A percentile compares a stretch with the other conserved stretches of the same genome.
Conservation (phyloP, 1,139 yeast species). For the Meyerozyma guilliermondii region DNA sequence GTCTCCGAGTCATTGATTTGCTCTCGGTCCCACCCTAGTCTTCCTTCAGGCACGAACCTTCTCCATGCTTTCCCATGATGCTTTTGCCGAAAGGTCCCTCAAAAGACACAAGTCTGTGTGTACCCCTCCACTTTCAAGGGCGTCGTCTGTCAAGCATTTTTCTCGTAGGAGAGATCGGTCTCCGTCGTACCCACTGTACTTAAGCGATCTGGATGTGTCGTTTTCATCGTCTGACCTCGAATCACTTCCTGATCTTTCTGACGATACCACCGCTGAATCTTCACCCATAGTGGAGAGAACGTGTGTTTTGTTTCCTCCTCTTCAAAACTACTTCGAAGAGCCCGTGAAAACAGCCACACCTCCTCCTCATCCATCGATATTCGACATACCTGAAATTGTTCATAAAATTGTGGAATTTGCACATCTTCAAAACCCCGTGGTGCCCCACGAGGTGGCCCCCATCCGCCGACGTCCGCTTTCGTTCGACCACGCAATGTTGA, state of each 20-base stretch:
- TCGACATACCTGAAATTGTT: slow-evolving; percentile 74
- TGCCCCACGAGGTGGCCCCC: slow-evolving; percentile 59
- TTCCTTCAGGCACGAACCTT: background rate
- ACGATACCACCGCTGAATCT: slow-evolving; percentile 25
- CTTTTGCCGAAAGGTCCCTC: background rate
- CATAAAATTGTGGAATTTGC: slow-evolving; percentile 55
- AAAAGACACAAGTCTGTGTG: background rate
- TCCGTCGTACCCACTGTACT: background rate
- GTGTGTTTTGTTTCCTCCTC: background rate
- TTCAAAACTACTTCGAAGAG: background rate
- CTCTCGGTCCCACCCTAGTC: slow-evolving; percentile 2
- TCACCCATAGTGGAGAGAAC: slow-evolving; percentile 17
- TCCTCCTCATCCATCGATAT: slow-evolving; percentile 38
- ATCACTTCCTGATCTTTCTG: slow-evolving; percentile 34
- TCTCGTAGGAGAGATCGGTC: background rate
- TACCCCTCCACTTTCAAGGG: background rate
- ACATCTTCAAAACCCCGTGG: slow-evolving; percentile 40
- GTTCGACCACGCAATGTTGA: slow-evolving; percentile 46
- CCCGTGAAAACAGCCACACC: background rate
- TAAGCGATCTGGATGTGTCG: slow-evolving; percentile 1
- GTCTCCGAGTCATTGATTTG: slow-evolving; percentile 1
- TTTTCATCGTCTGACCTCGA: slow-evolving; percentile 24
- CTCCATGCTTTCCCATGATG: background rate
- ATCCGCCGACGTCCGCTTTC: slow-evolving; percentile 64
- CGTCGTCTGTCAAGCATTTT: background rate